These are phyloP conservation scores for Elongisporangium anandrum DNA, from an alignment of 352 stramenopile species.

Conservation along the genomic window DNA sequence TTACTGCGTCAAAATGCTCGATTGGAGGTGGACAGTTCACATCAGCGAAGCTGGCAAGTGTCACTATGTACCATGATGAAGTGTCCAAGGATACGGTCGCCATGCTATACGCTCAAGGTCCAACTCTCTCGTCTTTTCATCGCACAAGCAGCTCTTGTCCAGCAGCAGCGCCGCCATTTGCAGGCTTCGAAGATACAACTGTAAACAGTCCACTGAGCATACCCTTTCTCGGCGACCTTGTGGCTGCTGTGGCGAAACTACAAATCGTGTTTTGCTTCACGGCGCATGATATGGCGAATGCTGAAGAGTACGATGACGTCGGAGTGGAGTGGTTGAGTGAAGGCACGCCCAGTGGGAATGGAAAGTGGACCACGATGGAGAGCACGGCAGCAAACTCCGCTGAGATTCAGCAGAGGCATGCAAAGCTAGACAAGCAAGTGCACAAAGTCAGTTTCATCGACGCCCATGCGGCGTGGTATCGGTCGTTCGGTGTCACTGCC, in stretches of 20 bases:
- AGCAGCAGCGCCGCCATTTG: not conserved
- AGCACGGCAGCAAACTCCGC: constrained; percentile 41
- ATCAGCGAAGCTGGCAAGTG: constrained; percentile 49
- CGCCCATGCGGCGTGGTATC: constrained; percentile 43
- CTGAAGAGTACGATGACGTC: constrained; percentile 47
- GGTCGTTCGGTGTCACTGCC: constrained; percentile 44
- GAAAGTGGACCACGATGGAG: constrained; percentile 68
- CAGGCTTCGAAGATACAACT: not conserved
- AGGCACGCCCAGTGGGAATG: constrained; percentile 29
- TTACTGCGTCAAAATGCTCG: constrained; percentile 70
- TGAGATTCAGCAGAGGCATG: constrained; percentile 76
- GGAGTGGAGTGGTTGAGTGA: constrained; percentile 73
- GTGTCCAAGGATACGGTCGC: constrained; percentile 44
- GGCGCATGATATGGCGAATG: constrained; percentile 45
- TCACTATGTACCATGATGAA: constrained; percentile 82
- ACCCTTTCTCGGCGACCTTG: constrained; percentile 29
- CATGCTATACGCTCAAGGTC: constrained; percentile 56
- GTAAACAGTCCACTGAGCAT: constrained; percentile 26
- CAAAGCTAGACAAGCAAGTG: constrained; percentile 52
- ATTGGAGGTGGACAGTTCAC: constrained; percentile 45
- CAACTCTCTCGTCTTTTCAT: constrained; percentile 56
- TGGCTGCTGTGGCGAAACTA: constrained; percentile 44
- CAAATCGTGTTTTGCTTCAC: constrained; percentile 78
- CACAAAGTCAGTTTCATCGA: constrained; percentile 38
- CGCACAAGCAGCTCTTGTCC: constrained; percentile 6